Conservation (phyloP, 257 asterid genomes). For the Marsdenia floribunda region DNA sequence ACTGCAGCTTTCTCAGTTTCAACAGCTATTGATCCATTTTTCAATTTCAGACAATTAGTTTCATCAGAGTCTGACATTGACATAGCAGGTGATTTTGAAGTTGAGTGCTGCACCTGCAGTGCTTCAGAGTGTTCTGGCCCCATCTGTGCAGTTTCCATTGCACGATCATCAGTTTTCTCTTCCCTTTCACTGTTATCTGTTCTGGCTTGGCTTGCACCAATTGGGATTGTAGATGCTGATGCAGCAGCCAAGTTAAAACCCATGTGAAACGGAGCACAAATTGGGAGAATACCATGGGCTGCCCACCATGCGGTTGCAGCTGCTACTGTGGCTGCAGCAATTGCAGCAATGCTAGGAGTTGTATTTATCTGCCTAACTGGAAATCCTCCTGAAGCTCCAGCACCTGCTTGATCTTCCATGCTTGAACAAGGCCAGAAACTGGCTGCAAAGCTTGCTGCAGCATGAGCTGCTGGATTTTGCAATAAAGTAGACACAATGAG, state of each 20-base stretch:
- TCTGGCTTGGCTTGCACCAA: constrained; percentile 35
- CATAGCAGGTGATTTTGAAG: constrained; percentile 34
- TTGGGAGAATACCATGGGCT: constrained; percentile 85
- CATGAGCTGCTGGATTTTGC: constrained; percentile 89
- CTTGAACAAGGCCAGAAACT: constrained; percentile 61
- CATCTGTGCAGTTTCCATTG: constrained; percentile 32
- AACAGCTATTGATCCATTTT: constrained; percentile 30
- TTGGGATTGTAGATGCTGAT: constrained; percentile 43
- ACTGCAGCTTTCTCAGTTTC: constrained; percentile 36
- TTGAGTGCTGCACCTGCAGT: constrained; percentile 48
- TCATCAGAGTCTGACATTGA: constrained; percentile 65
- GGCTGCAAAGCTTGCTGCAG: constrained; percentile 89
- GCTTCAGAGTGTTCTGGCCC: constrained; percentile 53
- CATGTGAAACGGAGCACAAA: constrained; percentile 70
- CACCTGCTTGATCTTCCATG: constrained; percentile 39
- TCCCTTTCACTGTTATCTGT: constrained; percentile 34
- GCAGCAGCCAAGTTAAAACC: constrained; percentile 53
- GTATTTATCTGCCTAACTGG: constrained; percentile 36
- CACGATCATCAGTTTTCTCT: constrained; percentile 40
- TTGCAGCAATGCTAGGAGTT: constrained; percentile 65
- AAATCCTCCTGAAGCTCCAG: constrained; percentile 34
- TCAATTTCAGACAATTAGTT: constrained; percentile 43
- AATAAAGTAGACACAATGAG: constrained; percentile 66
- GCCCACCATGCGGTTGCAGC: constrained; percentile 99
- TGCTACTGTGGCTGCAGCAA: constrained; percentile 95